A percentile compares a stretch with the other conserved stretches of the same genome.
Evolutionary conservation across 208 protist genomes (phyloP).

Genomic region (Endotrypanum monterogeii): DNA sequence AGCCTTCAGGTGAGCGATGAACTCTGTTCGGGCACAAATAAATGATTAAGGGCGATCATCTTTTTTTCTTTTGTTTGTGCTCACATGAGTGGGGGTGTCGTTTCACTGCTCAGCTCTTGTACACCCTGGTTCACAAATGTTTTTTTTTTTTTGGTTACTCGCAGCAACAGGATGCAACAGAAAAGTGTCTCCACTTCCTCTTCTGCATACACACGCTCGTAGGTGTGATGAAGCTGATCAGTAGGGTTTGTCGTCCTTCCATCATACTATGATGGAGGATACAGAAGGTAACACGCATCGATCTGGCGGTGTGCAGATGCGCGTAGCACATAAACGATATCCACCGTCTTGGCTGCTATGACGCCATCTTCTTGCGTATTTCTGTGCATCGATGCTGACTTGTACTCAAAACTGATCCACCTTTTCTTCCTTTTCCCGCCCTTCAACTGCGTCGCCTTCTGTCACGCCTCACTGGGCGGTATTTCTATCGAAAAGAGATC

Average conservation of each 20-base stretch:
- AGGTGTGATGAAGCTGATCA: too few relatives aligned
- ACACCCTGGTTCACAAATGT: background rate
- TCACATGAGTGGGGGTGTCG: background rate
- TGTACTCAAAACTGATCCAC: conserved; percentile 7
- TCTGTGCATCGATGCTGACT: background rate
- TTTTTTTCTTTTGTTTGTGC: background rate
- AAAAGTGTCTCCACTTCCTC: too few relatives aligned
- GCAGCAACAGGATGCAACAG: too few relatives aligned
- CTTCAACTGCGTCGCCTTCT: background rate
- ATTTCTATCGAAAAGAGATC: background rate
- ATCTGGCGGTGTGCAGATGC: background rate
- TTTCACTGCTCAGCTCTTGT: background rate
- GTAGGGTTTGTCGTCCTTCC: too few relatives aligned
- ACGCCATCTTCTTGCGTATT: background rate
- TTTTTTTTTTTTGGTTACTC: too few relatives aligned
- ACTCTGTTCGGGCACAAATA: background rate
- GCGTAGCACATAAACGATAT: background rate
- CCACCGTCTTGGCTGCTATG: background rate
- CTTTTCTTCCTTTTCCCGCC: background rate
- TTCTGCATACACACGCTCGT: too few relatives aligned
- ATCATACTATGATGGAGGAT: too few relatives aligned
- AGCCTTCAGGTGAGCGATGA: background rate
- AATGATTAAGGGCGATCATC: background rate
- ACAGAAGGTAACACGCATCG: too few relatives aligned
- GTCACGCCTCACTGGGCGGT: background rate